These are phyloP conservation scores for Vaccinium darrowii DNA, from an alignment of 148 eudicot genomes.

Conservation along the genomic window DNA sequence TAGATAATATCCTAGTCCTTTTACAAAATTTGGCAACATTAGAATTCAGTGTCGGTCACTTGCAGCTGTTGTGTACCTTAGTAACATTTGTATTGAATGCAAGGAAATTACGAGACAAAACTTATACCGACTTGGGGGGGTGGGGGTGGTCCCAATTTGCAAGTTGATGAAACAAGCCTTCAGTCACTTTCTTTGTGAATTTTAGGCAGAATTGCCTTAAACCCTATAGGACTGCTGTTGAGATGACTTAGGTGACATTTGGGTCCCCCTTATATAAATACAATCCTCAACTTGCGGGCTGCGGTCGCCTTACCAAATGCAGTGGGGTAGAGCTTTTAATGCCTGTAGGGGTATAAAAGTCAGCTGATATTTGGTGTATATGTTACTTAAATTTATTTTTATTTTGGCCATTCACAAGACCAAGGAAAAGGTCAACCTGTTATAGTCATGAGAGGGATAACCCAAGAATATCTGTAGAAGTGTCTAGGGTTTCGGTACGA, in stretches of 20 bases:
- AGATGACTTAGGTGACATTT: background rate
- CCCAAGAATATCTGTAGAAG: no score
- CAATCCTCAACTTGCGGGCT: conserved; percentile 6
- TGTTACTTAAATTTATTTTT: no score
- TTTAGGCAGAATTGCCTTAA: background rate
- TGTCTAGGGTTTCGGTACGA: no score
- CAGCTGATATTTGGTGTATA: background rate
- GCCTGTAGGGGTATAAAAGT: background rate
- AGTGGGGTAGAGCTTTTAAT: background rate
- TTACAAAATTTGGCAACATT: background rate
- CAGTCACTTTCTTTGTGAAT: background rate
- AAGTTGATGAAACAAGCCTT: background rate
- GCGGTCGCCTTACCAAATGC: background rate
- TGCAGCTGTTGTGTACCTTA: background rate
- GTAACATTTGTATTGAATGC: background rate
- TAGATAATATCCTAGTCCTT: background rate
- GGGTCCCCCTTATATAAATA: background rate
- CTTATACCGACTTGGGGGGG: background rate
- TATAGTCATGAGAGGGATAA: no score
- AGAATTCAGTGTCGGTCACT: background rate
- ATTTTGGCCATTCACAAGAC: no score
- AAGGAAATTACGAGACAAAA: background rate
- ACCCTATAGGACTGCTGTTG: background rate
- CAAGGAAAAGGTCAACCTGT: no score
- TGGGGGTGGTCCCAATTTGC: conserved; percentile 14